Conservation (phyloP, 2,329 filamentous ascomycete genomes). For the Ustilaginoidea virens region DNA sequence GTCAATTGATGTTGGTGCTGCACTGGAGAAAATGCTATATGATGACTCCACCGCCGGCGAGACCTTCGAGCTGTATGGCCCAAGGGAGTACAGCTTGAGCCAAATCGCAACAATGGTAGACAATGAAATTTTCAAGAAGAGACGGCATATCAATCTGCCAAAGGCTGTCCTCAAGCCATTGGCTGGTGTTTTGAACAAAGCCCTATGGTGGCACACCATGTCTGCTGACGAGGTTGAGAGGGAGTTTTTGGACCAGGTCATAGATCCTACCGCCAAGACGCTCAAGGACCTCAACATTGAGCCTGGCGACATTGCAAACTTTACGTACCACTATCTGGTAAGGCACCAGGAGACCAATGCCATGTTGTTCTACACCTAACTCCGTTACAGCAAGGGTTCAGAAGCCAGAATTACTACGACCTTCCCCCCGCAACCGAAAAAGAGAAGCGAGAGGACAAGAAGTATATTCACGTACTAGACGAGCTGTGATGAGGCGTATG, state of each 20-base stretch:
- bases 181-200: slow-evolving; percentile 60
- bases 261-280: slow-evolving; percentile 85
- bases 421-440: slow-evolving; percentile 87
- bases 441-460: slow-evolving; percentile 88
- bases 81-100: slow-evolving; percentile 77
- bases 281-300: slow-evolving; percentile 88
- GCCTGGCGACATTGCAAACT: slow-evolving; percentile 69
- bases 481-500: too few species aligned
- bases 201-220: slow-evolving; percentile 76
- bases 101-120: slow-evolving; percentile 83
- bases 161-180: slow-evolving; percentile 64
- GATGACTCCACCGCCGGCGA: slow-evolving; percentile 82
- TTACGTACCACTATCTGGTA: slow-evolving; percentile 90
- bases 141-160: slow-evolving; percentile 82
- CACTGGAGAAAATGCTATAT: slow-evolving; percentile 77
- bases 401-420: slow-evolving; percentile 79
- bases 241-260: slow-evolving; percentile 84
- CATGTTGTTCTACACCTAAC: slow-evolving; percentile 14
- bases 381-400: slow-evolving; percentile 61
- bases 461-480: slow-evolving; percentile 89
- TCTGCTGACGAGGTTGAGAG: slow-evolving; percentile 78
- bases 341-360: slow-evolving; percentile 12
- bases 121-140: slow-evolving; percentile 79
- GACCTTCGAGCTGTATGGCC: slow-evolving; percentile 89
- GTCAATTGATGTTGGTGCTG: slow-evolving; percentile 80